Evolutionary conservation across 441 rosid genomes (phyloP), one percentile per base, ranked within the genome.

Genomic region (Populus hybrid): DNA sequence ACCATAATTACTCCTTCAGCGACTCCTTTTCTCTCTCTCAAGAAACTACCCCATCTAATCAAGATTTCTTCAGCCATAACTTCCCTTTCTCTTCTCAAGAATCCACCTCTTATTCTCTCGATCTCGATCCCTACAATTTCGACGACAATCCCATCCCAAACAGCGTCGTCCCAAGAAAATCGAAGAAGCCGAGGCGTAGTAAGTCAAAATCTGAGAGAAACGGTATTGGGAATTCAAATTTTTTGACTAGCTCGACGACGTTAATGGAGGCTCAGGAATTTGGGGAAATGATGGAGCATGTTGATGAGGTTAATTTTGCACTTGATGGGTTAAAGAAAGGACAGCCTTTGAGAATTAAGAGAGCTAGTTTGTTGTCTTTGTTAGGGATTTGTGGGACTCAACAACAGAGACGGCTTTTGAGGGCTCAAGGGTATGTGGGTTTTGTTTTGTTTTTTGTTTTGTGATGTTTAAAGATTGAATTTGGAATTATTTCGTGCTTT

Each of bases 201-300:
- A 53, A 53, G 61, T 53, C 61, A 23, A 73, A 78, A 59, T 59
- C 53, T 74, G 81, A 40, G 77, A 80, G 73, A 50, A 24, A 31
- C 40, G 23, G 59, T 12, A 31, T 24, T 23, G n/a, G 16, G 35
- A 45, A 42, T 71, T 45, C 74, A 0, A 73, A 23, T 80, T 64
- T 87, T 68, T 68, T 74, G 84, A 74, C 85, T 78, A 80, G 74
- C 78, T 73, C 78, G 86, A 45, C 98, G 71, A 93, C 97, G 73
- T 82, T 97, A 84, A 93, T 94, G 87, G 99, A 96, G 88, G 91
- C 98, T 7, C 99, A 96, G 89, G 98, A 97, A 84, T 92, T 86
- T 26, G 98, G 99, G 23, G 99, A 94, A 88, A 89, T 93, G 91
- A 97, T 94, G 99, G 99, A 94, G 86, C 93, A 93, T 76, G 94